Evolutionary conservation across 371 early-diverging fungal species (phyloP), one percentile per base, ranked within the genome.

Genomic region (Circinella umbellata): DNA sequence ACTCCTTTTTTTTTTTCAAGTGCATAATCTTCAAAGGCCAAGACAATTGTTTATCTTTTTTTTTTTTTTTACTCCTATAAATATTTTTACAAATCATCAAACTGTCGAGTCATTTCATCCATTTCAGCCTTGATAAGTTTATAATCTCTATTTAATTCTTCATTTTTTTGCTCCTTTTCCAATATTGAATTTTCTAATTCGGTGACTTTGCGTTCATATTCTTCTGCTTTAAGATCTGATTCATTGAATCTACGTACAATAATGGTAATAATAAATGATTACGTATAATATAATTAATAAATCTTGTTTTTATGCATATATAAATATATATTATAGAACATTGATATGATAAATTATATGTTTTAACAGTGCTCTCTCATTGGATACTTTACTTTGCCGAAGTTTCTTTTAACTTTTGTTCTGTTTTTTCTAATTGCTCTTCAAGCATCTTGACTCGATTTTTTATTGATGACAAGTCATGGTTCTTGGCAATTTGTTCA

Each of bases 201-300:
- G 47, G 78, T 73, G 48, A 90, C 86, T 73, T 84, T 87, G 66
- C 90, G 88, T 73, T 93, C 91, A 67, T 86, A 84, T 63, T 86
- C 83, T 74, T 94, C 94, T 69, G 91, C 89, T 76, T 87, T 88
- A 70, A 89, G 76, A 68, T 94, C 92, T 69, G 90, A 86, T 66
- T 86, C 85, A 66, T 90, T 88, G 68, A 86, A 81, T 67, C 47
- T 47, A 47, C n/a, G n/a, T n/a, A n/a, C n/a, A n/a, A n/a, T n/a
- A n/a, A n/a, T n/a, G n/a, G n/a, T n/a, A n/a, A n/a, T n/a, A n/a
- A n/a, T n/a, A n/a, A n/a, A n/a, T 47, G 3, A 47, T 47, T 47
- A 15, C 9, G 9, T 47, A 15, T 15, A 47, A 47, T 93, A 93
- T 79, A 27, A 64, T 47, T 46, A 13, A 35, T 51, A 5, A n/a